Base-by-base conservation (phyloP, 2,329 filamentous ascomycete species). In the Peltaster fructicola region DNA sequence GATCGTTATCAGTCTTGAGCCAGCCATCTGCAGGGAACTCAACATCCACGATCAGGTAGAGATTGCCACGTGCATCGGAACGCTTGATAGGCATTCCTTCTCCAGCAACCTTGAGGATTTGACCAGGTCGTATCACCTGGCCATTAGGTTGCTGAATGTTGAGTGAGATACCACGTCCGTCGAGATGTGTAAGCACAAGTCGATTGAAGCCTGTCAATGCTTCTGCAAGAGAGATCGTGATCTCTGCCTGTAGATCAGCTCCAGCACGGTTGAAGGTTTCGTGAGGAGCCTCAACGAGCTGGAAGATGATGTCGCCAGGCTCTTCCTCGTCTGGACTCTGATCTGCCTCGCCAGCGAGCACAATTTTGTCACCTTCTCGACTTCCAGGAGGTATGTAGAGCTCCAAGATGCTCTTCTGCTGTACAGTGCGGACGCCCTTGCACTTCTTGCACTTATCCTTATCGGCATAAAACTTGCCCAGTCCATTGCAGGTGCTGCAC, bases 391-490 rank as follows among this genome's bases (percentile, higher is more conserved):
- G 82, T 31, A 98, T 92, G 57, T 95, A 95, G 25, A 98, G 74
- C 56, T 98, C 88, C 32, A 98, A 62, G 3, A 85, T 78, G 59
- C 95, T 98, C 54, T 79, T 88, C 54, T 88, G 78, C 43, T 82
- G 75, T 21, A 72, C 70, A 8, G 80, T 82, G 34, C 80, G 69
- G 52, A 78, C 79, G 44, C 88, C 88, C 57, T 95, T 95, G 69
- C 88, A 98, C 61, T 88, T 93, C 64, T 91, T 92, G 63, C 88
- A 98, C 48, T 81, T 80, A 46, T 98, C 88, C 61, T 95, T 95
- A 46, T 92, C 81, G 52, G 85, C 85, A 58, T 73, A 91, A 45
- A 84, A 72, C 45, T 73, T 72, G 5, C 88, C 88, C n/a, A 72
- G 67, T 16, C 84, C 85, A 31, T 73, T 65, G 54, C 88, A 98